phyloP scores from a whole-genome alignment of 352 stramenopile species.

The Phytophthora boehmeriae region DNA sequence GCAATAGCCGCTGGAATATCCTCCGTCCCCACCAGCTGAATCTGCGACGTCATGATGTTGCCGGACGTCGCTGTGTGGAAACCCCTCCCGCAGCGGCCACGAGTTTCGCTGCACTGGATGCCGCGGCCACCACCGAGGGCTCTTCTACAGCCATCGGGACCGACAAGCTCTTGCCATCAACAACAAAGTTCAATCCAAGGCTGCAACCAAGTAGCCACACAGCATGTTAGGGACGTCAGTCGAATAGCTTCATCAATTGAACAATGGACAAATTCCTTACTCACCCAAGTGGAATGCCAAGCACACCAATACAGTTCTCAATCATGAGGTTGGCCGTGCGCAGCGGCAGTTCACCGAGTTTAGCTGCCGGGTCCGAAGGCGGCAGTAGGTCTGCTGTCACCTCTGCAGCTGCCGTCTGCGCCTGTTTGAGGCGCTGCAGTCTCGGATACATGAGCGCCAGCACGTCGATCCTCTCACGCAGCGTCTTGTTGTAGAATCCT shows the following conservation, averaged over 20 bases:
- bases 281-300: slow-evolving; percentile 83
- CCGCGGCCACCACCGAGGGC: slow-evolving; percentile 83
- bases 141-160: slow-evolving; percentile 89
- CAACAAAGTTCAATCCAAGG: slow-evolving; percentile 86
- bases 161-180: slow-evolving; percentile 79
- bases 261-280: slow-evolving; percentile 12
- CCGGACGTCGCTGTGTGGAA: slow-evolving; percentile 77
- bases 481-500: slow-evolving; percentile 90
- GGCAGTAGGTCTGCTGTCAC: slow-evolving; percentile 15
- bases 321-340: slow-evolving; percentile 89
- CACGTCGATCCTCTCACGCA: slow-evolving; percentile 82
- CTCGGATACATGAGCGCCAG: slow-evolving; percentile 86
- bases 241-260: neutral
- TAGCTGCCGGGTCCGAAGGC: slow-evolving; percentile 36
- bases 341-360: slow-evolving; percentile 75
- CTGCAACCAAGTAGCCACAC: slow-evolving; percentile 22
- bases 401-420: slow-evolving; percentile 15
- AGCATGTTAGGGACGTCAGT: slow-evolving; percentile 5
- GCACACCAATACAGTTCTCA: slow-evolving; percentile 89
- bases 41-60: slow-evolving; percentile 90
- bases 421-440: slow-evolving; percentile 52
- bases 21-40: slow-evolving; percentile 79
- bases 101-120: slow-evolving; percentile 84
- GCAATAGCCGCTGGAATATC: slow-evolving; percentile 61
- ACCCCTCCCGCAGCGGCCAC: slow-evolving; percentile 72